Conservation (phyloP, 2,329 filamentous ascomycete species). For the Aspergillus pseudoviridinutans region DNA sequence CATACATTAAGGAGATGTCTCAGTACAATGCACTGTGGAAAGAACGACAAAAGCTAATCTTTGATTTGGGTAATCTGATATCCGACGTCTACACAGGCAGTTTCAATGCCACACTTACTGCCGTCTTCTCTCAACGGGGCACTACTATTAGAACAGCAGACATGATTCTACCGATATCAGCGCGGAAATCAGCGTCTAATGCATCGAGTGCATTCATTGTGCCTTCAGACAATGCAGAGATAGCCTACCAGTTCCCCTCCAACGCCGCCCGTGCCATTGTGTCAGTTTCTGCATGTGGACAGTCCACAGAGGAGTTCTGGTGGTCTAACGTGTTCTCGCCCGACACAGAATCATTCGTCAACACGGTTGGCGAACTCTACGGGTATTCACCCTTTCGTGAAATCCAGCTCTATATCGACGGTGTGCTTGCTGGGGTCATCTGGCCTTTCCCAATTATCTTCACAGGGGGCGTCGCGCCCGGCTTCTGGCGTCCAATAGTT, state of each 20-base stretch:
- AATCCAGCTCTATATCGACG: constrained; percentile 72
- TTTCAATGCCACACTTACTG: constrained; percentile 71
- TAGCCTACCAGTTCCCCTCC: constrained; percentile 59
- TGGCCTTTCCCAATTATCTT: constrained; percentile 84
- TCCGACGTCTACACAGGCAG: constrained; percentile 66
- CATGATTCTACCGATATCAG: constrained; percentile 60
- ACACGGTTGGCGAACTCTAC: constrained; percentile 54
- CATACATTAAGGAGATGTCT: constrained; percentile 75
- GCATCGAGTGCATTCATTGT: constrained; percentile 64
- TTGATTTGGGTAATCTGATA: constrained; percentile 73
- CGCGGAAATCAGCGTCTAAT: constrained; percentile 34
- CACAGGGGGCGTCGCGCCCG: constrained; percentile 73
- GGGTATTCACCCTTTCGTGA: constrained; percentile 74
- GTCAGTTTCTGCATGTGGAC: constrained; percentile 72
- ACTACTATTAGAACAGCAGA: constrained; percentile 50
- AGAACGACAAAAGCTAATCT: constrained; percentile 67
- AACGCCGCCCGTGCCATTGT: constrained; percentile 68
- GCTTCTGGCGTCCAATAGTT: constrained; percentile 73
- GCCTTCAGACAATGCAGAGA: constrained; percentile 59
- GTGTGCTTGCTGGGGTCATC: constrained; percentile 64
- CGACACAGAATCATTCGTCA: constrained; percentile 56
- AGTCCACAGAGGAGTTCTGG: constrained; percentile 78
- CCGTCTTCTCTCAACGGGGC: constrained; percentile 61
- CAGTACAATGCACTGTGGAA: constrained; percentile 66
- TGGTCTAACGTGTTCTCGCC: constrained; percentile 71